Conservation (phyloP, 2,329 filamentous ascomycete species). For the Karstenula rhodostoma region DNA sequence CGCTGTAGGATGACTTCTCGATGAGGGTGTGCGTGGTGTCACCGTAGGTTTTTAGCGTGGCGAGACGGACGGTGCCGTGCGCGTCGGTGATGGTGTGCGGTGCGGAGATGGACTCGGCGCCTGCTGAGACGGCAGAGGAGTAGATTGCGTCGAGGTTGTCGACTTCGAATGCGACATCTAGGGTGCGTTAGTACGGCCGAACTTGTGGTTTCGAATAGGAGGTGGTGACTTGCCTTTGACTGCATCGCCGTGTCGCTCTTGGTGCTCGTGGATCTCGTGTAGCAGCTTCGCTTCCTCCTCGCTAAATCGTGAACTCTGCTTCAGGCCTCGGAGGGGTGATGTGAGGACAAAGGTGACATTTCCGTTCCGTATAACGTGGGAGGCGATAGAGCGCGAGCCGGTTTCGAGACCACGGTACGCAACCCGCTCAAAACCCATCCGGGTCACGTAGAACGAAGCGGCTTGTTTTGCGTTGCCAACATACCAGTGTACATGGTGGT, state of each 20-base stretch:
- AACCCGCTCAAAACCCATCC: slow-evolving; percentile 83
- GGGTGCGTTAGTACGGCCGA: slow-evolving; percentile 16
- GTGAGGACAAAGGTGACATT: slow-evolving; percentile 83
- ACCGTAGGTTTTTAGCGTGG: slow-evolving; percentile 89
- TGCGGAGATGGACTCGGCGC: slow-evolving; percentile 68
- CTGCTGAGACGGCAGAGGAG: slow-evolving; percentile 71
- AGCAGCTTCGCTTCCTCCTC: slow-evolving; percentile 71
- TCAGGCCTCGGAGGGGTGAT: slow-evolving; percentile 71
- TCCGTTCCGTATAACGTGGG: slow-evolving; percentile 82
- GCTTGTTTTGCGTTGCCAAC: slow-evolving; percentile 97
- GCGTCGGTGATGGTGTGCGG: slow-evolving; percentile 65
- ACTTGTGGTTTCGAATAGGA: background rate
- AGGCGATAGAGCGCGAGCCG: slow-evolving; percentile 79
- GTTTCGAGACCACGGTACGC: slow-evolving; percentile 92
- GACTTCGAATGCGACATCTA: slow-evolving; percentile 91
- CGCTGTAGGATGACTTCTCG: slow-evolving; percentile 73
- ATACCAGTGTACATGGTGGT: slow-evolving; percentile 95
- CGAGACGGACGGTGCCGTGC: slow-evolving; percentile 73
- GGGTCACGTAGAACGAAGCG: slow-evolving; percentile 84
- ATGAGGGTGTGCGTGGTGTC: slow-evolving; percentile 95
- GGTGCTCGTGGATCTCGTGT: slow-evolving; percentile 79
- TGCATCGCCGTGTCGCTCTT: slow-evolving; percentile 88
- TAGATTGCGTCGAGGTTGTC: slow-evolving; percentile 87
- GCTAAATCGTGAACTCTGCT: slow-evolving; percentile 40
- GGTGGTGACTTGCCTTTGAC: slow-evolving; percentile 67